Evolutionary conservation across 2,329 filamentous ascomycete species (phyloP), one percentile per base, ranked within the genome.

Genomic region (Pezizomycotina sp.): DNA sequence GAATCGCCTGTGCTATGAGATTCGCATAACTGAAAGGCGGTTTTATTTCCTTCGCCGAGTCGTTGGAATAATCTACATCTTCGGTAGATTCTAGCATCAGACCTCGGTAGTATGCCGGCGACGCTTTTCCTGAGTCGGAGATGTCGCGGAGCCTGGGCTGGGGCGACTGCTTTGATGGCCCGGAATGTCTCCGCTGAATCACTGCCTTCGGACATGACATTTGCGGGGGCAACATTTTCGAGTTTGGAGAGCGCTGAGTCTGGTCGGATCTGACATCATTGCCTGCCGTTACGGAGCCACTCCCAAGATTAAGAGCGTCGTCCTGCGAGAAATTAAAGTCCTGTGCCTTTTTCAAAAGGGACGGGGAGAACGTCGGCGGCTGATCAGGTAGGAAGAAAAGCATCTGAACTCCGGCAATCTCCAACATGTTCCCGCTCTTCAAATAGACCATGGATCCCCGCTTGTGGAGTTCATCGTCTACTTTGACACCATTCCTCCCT

Each of bases 1-100:
- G 67, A 46, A 98, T 95, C 1, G 89, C 89, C 59, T 95, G 89
- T 1, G 83, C 89, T 47, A 98, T 98, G 64, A 98, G 73, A 55
- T 92, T 82, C 2, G 89, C 84, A 58, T 98, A 98, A 56, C 86
- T 95, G 57, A 80, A 92, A 28, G 84, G 80, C 2, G 89, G 91
- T 57, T 98, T 98, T 53, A 95, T 71, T 47, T 93, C 82, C 55
- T 79, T 79, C 47, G 84, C 81, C 19, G 75, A 70, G 48, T 95
- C 84, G 21, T 75, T 66, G 53, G 81, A 84, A 46, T 84, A 69
- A 57, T 89, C 79, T 34, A 84, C 70, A 43, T 64, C 62, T 43
- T 69, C 65, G 3, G 62, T 62, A 4, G 60, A 62, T 40, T 68
- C 65, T 42, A 68, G 56, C 53, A 66, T 59, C 31, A 67, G 55